A percentile compares a stretch with the other conserved stretches of the same genome.
Conservation (phyloP, 768 basidiomycete genomes). For the Kwoniella europaea region DNA sequence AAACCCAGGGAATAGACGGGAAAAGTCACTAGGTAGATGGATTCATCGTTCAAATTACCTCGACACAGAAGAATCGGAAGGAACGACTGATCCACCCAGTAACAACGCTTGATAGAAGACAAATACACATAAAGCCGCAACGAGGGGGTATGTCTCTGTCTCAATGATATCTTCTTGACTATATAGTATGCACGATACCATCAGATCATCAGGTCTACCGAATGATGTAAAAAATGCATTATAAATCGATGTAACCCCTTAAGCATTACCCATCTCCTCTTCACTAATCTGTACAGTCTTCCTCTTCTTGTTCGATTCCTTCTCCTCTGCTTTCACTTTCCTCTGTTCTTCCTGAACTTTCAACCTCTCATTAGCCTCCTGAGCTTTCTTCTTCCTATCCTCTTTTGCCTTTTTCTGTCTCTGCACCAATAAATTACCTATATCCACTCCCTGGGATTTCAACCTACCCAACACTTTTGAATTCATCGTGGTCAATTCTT, state of each 20-base stretch:
- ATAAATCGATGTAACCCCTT: background rate
- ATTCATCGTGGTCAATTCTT: constrained; percentile 40
- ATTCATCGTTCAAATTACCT: too few species aligned
- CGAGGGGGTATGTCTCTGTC: too few species aligned
- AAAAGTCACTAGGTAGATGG: background rate
- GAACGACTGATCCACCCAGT: too few species aligned
- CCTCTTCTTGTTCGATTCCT: background rate
- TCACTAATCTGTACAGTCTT: constrained; percentile 2
- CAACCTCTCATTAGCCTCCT: background rate
- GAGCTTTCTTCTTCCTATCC: constrained; percentile 37
- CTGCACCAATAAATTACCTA: constrained; percentile 31
- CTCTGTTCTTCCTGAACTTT: background rate
- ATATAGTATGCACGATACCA: too few species aligned
- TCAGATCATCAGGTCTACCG: too few species aligned
- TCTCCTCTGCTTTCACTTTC: background rate
- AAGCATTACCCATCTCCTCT: constrained; percentile 19
- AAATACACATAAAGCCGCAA: too few species aligned
- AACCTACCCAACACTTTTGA: constrained; percentile 46
- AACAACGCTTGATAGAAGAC: too few species aligned
- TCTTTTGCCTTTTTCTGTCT: constrained; percentile 50
- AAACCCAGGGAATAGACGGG: constrained; percentile 15
- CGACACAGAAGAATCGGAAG: too few species aligned
- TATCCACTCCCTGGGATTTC: constrained; percentile 50
- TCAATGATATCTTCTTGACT: too few species aligned
- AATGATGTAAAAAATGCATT: too few species aligned